Evolutionary conservation across 192 early-diverging fungal genomes (phyloP).

Genomic region (Dispira simplex): DNA sequence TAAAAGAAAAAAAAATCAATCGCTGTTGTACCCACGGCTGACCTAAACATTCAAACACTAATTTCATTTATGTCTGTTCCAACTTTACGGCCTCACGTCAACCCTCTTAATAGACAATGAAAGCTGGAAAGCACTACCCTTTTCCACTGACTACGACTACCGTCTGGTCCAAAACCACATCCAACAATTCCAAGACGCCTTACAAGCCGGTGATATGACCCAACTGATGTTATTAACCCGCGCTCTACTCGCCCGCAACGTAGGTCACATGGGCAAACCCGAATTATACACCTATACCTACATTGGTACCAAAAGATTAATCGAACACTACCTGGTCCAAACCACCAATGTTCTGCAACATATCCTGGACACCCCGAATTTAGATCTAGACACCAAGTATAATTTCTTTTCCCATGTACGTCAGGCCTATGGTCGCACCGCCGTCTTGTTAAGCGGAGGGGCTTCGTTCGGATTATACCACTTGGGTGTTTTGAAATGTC

Average conservation of each 20-base stretch:
- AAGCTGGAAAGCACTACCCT: slow-evolving; percentile 47
- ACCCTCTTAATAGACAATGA: slow-evolving; percentile 17
- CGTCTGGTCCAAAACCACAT: slow-evolving; percentile 44
- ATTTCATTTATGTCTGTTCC: too few relatives aligned
- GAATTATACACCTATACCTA: slow-evolving; percentile 48
- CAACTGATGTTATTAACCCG: slow-evolving; percentile 54
- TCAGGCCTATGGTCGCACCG: slow-evolving; percentile 71
- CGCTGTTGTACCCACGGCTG: too few relatives aligned
- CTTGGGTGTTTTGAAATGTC: slow-evolving; percentile 60
- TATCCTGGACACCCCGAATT: slow-evolving; percentile 38
- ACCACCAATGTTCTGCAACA: slow-evolving; percentile 50
- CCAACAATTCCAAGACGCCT: slow-evolving; percentile 27
- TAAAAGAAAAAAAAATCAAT: too few relatives aligned
- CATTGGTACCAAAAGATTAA: slow-evolving; percentile 54
- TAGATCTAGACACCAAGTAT: slow-evolving; percentile 41
- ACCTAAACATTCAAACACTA: too few relatives aligned
- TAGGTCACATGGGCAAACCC: slow-evolving; percentile 60
- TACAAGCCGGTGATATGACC: slow-evolving; percentile 32
- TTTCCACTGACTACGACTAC: slow-evolving; percentile 52
- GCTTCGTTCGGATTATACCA: slow-evolving; percentile 76
- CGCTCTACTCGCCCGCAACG: slow-evolving; percentile 48
- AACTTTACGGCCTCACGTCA: too few relatives aligned
- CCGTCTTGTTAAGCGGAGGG: slow-evolving; percentile 73
- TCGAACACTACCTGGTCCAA: slow-evolving; percentile 68
- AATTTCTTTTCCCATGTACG: slow-evolving; percentile 64